These are phyloP conservation scores for Penicillium sp. DNA, from an alignment of 2,329 filamentous ascomycete genomes.

Conservation along the genomic window DNA sequence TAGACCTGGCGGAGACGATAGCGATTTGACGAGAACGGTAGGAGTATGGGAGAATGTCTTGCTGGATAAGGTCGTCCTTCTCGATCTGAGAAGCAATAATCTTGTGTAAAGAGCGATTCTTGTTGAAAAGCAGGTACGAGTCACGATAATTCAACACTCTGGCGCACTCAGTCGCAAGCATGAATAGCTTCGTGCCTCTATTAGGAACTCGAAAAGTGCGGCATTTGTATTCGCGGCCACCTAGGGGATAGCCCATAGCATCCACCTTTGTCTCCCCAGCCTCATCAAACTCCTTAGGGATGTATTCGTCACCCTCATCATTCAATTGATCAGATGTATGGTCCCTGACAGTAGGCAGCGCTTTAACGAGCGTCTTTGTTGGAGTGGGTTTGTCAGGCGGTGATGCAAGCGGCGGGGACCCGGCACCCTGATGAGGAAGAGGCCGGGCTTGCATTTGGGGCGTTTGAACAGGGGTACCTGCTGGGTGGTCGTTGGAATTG, in stretches of 20 bases:
- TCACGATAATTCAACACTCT: conserved; percentile 92
- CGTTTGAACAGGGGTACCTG: conserved; percentile 42
- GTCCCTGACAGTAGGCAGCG: conserved; percentile 90
- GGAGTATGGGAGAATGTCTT: conserved; percentile 95
- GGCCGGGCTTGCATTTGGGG: conserved; percentile 47
- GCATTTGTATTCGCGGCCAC: conserved; percentile 85
- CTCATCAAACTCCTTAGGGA: conserved; percentile 90
- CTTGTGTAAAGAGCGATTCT: conserved; percentile 94
- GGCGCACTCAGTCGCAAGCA: conserved; percentile 97
- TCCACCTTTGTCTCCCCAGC: conserved; percentile 94
- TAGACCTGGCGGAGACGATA: conserved; percentile 94
- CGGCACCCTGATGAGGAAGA: conserved; percentile 37
- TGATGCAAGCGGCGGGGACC: conserved; percentile 63
- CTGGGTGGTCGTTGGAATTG: conserved; percentile 37
- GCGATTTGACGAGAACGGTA: conserved; percentile 98
- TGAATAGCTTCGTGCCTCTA: conserved; percentile 91
- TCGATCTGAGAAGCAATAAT: conserved; percentile 96
- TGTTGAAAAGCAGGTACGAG: conserved; percentile 98
- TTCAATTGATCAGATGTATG: conserved; percentile 96
- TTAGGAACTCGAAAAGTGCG: conserved; percentile 91
- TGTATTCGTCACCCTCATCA: conserved; percentile 86
- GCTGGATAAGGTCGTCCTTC: conserved; percentile 92
- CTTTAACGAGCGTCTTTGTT: conserved; percentile 83
- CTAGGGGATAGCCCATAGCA: conserved; percentile 76
- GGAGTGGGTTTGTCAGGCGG: conserved; percentile 75